Evolutionary conservation across 2,329 filamentous ascomycete genomes (phyloP), one percentile per base, ranked within the genome.

Genomic region (Apiospora koreana): DNA sequence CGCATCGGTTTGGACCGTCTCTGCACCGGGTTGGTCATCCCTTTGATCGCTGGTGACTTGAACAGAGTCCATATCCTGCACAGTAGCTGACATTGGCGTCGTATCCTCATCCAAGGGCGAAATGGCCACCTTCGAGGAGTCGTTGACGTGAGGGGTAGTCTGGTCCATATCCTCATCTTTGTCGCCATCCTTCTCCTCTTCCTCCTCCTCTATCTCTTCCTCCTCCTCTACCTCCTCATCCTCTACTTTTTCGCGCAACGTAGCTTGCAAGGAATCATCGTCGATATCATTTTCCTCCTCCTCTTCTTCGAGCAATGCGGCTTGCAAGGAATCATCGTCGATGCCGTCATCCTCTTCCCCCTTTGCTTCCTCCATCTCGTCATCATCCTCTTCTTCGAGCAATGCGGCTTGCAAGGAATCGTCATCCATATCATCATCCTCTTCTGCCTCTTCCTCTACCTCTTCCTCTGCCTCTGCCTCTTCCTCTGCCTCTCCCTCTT

Each of bases 291-390:
- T 35, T 12, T 42, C 28, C 21, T 38, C 21, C 14, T 54, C 50
- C 69, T n/a, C 50, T 64, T 70, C 46, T 25, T 50, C 46, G 3
- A n/a, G 46, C 12, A 48, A 23, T 23, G 46, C n/a, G 46, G 46
- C 46, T 48, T 48, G 46, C 46, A 48, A 14, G 12, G 8, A 35
- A 35, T 35, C n/a, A 50, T 50, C 23, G 12, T 50, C 46, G 2
- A 25, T 23, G 14, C 8, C 5, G 6, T 38, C 35, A 16, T 31
- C 25, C 25, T 48, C 45, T 48, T 12, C 45, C 46, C 21, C 25
- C 25, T 58, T 16, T 31, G 5, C 48, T 1, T 31, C 25, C 16
- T 8, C 6, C 2, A 10, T n/a, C 12, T 54, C 48, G 14, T 50
- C 46, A 1, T 25, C 12, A 21, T 54, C 25, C 1, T 54, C 48